Evolutionary conservation across 805 yeast genomes (phyloP), one percentile per base, ranked within the genome.

Genomic region (Starmerella bombicola): DNA sequence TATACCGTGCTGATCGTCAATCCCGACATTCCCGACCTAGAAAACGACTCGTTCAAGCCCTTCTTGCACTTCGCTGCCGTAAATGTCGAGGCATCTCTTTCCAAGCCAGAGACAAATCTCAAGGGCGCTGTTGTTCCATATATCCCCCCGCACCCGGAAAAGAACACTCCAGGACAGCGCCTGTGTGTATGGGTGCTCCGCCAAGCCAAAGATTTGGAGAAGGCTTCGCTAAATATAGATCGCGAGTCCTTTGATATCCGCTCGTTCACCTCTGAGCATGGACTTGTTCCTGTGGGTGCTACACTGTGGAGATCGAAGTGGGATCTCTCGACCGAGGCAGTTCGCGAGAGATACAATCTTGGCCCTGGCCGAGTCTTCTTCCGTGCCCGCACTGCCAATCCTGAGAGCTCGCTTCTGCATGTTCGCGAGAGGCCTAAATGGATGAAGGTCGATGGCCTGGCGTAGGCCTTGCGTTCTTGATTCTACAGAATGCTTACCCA

Each of bases 161-260:
- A 81, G 65, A 91, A 91, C 59, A 68, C 79, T 3, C 84, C 82
- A 31, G 67, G 67, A 24, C 95, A 88, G 60, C 74, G 97, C 62
- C 76, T 80, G 41, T 76, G 81, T 38, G 73, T 83, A 32, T 86
- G 96, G 95, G 93, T 85, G 3, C 80, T 84, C 60, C 76, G 85
- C 62, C 97, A 91, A 61, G 45, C 58, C 3, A 55, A 49, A 3
- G 51, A 48, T 22, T 30, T 58, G 10, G 25, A 33, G 20, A 51
- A 56, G 19, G 23, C 22, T 36, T 20, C 16, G 3, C 28, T 24
- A 9, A 36, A 56, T 15, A 54, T 57, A 18, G 34, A 21, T 26
- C 61, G 76, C 48, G 71, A 70, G 10, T 57, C 64, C 41, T 88
- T 88, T 56, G 73, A 83, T 53, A 76, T 88, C 47, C 74, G 97